Evolutionary conservation across 495 filamentous ascomycete genomes (phyloP), one percentile per base, ranked within the genome.

Genomic region (Aspergillus cristatus): DNA sequence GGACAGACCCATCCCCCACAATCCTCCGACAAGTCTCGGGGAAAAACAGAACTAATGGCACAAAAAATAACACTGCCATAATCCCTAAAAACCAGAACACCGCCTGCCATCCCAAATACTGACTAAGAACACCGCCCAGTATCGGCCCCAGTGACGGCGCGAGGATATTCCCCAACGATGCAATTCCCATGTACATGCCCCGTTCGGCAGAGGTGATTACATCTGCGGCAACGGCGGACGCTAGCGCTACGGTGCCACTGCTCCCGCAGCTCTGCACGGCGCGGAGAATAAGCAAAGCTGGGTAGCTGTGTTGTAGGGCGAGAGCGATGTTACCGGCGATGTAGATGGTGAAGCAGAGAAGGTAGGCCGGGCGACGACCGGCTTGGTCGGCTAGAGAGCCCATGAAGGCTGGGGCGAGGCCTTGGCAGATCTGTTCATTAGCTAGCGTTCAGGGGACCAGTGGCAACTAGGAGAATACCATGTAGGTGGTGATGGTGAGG

Each of bases 1-100:
- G 30, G 4, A 48, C 42, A 8, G 50, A 52, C 1, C 67, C 68
- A 48, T 70, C 56, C 3, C 65, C 68, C 0, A 72, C 65, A 17
- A 74, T 48, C 1, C 34, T 43, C 2, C 69, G 57, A 18, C 52
- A 53, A 1, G 68, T 72, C 38, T 72, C 67, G 0, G 68, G 68
- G 17, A 70, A 55, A 39, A 58, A 53, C 0, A 64, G 34, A 0
- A 48, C n/a, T 7, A 70, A 38, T 1, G 49, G 41, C 6, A 59
- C 6, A 25, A 63, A 52, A 30, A 57, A 60, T 1, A 57, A 53
- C 0, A 54, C 67, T 6, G 70, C 60, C 17, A 74, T 43, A 29
- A 84, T 79, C 25, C 69, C 63, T 6, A 84, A 65, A 45, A 87
- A 81, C 82, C 82, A 87, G 51, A 89, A 91, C 26, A 84, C 80